Base-by-base conservation (phyloP, 2,329 filamentous ascomycete genomes). In the Grosmannia serpens region DNA sequence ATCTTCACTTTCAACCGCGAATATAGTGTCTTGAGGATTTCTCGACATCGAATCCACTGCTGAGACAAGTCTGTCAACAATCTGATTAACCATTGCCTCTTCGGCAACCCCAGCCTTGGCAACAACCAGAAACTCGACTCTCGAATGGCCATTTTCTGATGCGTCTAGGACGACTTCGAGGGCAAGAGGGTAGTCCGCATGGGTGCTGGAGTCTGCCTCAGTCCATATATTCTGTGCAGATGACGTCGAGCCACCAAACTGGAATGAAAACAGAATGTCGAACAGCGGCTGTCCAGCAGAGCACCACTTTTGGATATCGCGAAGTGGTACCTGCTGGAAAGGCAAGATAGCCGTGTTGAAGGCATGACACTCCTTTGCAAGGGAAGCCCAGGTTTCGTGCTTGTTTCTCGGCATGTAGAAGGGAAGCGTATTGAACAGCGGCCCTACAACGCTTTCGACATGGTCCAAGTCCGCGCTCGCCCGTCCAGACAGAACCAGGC, bases 361-460 rank as follows among this genome's bases (percentile, higher is more conserved):
- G 0, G 82, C 72, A 65, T 96, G 89, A 61, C 87, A 89, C 55
- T 75, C 72, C 20, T 72, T 75, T 26, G 90, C 74, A 1, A 90
- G 69, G 0, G 80, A 76, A 1, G 72, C 68, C 83, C 87, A 90
- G 0, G 77, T 82, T 73, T 0, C 70, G 66, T 35, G 49, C 5
- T 13, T 9, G 2, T 10, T 44, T 31, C 51, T 29, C 1, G 54
- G 46, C n/a, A 61, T 60, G 58, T 81, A 77, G 67, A 87, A 90
- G 0, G 91, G 90, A 1, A 96, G 74, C 0, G 91, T 96, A 67
- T 96, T 96, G 77, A 96, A 95, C 24, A 96, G 73, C 0, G 92
- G 91, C 0, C 91, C 92, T 49, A 94, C 80, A 1, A 88, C 81
- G 26, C 76, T 67, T 53, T 91, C 86, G 2, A 85, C 79, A 2